Evolutionary conservation across 768 basidiomycete species (phyloP).

Genomic region (Lactifluus hygrophoroides): DNA sequence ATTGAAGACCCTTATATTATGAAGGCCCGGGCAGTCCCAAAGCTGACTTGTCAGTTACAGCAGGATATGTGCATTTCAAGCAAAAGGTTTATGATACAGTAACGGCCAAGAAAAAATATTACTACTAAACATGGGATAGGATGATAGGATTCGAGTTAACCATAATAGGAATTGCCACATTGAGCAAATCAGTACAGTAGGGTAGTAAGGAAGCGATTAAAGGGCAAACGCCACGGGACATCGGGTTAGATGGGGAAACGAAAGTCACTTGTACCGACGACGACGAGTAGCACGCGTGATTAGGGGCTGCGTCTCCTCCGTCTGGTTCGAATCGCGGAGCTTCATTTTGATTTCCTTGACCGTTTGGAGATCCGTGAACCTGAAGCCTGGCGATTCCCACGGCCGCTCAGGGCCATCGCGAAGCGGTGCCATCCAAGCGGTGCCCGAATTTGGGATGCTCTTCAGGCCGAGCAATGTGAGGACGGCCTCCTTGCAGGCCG

Average conservation of each 20-base stretch:
- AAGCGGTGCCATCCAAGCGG: neutral
- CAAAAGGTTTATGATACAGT: conserved; percentile 9
- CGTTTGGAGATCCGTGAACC: neutral
- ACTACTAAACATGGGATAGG: neutral
- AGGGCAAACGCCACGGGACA: neutral
- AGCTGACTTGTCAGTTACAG: neutral
- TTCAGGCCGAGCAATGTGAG: neutral
- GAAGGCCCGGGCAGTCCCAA: neutral
- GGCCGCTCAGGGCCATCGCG: conserved; percentile 10
- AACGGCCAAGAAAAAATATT: neutral
- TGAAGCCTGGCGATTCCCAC: conserved; percentile 5
- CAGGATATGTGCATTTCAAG: neutral
- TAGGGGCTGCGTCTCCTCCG: neutral
- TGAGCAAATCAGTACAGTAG: neutral
- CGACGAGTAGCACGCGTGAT: neutral
- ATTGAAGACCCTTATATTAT: neutral
- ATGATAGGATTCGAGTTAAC: conserved; percentile 5
- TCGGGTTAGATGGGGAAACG: neutral
- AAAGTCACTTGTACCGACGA: conserved; percentile 10
- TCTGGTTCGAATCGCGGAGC: neutral
- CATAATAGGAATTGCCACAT: conserved; percentile 4
- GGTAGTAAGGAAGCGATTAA: neutral
- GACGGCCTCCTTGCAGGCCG: neutral
- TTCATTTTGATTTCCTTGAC: conserved; percentile 1
- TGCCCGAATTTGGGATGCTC: neutral